phyloP scores from a whole-genome alignment of 495 filamentous ascomycete genomes.

The Aspergillus wentii region DNA sequence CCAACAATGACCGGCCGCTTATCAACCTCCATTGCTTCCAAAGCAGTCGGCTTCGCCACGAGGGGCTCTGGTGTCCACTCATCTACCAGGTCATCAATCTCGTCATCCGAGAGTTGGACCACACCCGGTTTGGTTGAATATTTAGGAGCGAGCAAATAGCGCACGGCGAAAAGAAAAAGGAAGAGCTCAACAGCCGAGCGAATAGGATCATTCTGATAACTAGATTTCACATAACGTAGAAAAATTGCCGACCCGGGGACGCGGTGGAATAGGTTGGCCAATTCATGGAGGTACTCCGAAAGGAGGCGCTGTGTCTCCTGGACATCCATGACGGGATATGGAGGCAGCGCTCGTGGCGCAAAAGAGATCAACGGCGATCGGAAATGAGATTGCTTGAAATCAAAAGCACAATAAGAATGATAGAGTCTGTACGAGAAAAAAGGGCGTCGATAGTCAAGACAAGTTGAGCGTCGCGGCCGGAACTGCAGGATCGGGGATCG shows the following conservation, averaged over 20 bases:
- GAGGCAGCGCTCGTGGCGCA: conserved; percentile 16
- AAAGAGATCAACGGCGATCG: no score
- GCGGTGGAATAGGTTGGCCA: conserved; percentile 72
- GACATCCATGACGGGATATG: conserved; percentile 61
- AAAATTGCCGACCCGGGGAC: conserved; percentile 92
- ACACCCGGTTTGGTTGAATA: conserved; percentile 89
- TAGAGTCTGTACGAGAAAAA: conserved; percentile 3
- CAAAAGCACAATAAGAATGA: conserved; percentile 4
- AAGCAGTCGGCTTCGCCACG: conserved; percentile 60
- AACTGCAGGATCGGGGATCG: conserved; percentile 5
- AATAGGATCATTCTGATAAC: conserved; percentile 95
- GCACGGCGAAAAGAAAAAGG: conserved; percentile 90
- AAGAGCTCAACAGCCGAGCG: conserved; percentile 91
- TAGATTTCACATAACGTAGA: conserved; percentile 89
- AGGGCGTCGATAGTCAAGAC: background rate
- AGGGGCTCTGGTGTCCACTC: conserved; percentile 96
- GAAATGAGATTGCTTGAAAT: no score
- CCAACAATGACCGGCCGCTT: conserved; percentile 83
- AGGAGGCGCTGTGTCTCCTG: conserved; percentile 73
- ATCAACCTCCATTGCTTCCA: conserved; percentile 80
- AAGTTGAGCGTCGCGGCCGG: conserved; percentile 1
- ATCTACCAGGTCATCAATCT: conserved; percentile 95
- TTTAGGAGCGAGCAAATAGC: conserved; percentile 84
- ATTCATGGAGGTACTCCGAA: conserved; percentile 57
- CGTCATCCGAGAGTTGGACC: conserved; percentile 84